These are phyloP conservation scores for Agrocybe praecox DNA, from an alignment of 768 basidiomycete species.

Conservation along the genomic window DNA sequence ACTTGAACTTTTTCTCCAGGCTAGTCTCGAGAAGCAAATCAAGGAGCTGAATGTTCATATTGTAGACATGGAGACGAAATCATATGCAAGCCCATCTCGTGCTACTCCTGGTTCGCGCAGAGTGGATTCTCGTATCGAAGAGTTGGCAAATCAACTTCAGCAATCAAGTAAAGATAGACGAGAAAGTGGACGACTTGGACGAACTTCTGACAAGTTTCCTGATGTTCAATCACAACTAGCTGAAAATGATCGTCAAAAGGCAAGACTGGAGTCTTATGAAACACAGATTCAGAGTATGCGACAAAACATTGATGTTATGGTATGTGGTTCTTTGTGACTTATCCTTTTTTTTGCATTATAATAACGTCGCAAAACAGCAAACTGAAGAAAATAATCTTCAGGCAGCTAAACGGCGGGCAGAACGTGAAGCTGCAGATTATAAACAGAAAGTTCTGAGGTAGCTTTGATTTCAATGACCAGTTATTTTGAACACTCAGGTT, in stretches of 20 bases:
- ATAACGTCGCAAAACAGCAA: conserved; percentile 53
- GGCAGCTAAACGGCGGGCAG: conserved; percentile 73
- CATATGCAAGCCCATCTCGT: conserved; percentile 66
- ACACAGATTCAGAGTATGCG: conserved; percentile 59
- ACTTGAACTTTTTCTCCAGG: conserved; percentile 42
- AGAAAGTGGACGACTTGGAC: conserved; percentile 45
- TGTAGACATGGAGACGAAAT: conserved; percentile 73
- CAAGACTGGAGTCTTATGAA: conserved; percentile 64
- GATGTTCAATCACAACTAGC: conserved; percentile 56
- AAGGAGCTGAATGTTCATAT: conserved; percentile 85
- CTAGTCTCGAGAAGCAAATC: conserved; percentile 80
- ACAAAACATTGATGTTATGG: conserved; percentile 60
- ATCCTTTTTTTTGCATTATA: not conserved
- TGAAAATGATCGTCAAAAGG: conserved; percentile 64
- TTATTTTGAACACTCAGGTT: not conserved
- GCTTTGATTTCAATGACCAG: conserved; percentile 19
- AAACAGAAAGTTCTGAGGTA: conserved; percentile 73
- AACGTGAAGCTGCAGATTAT: conserved; percentile 74
- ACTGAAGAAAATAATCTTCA: conserved; percentile 68
- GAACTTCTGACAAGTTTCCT: conserved; percentile 35
- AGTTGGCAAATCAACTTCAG: conserved; percentile 62
- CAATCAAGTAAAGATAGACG: conserved; percentile 52
- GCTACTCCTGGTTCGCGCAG: conserved; percentile 57
- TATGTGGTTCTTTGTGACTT: conserved; percentile 34
- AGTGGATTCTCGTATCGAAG: conserved; percentile 72